Evolutionary conservation across 306 rosid species (phyloP), one percentile per base, ranked within the genome.

Genomic region (Prunus dulcis): DNA sequence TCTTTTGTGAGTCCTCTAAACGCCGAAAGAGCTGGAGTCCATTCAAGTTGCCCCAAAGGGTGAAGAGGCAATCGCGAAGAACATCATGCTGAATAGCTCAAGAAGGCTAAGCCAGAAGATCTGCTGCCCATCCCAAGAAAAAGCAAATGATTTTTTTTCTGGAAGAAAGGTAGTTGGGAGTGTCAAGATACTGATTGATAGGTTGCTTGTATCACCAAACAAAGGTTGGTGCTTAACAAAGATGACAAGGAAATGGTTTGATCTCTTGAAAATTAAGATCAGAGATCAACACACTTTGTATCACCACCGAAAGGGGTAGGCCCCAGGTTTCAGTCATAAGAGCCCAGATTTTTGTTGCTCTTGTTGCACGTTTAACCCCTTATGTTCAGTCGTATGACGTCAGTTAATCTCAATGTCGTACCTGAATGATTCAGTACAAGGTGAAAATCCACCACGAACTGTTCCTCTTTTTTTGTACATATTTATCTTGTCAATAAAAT

Each of bases 1-100:
- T 91, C 83, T 96, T 96, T 63, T 91, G 99, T 0, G 99, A 96
- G 86, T 46, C 93, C 67, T 86, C 99, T 34, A 96, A 91, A 77
- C 96, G 96, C 63, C 82, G 99, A 71, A 96, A 96, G 89, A 96
- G 97, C 79, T 96, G 99, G 99, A 91, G 97, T 72, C 97, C 98
- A 0, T 96, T 96, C 96, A 96, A 96, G 64, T 79, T 93, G 84
- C 83, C 74, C 83, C 96, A 91, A 27, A 88, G 82, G 87, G 94
- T 92, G 77, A 95, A 91, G 86, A 96, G 90, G 78, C 98, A 96
- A 79, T 89, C 93, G 89, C 87, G 99, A 81, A 87, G 99, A 87
- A 96, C 98, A 0, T 96, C 99, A 0, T 89, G 98, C 87, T 96
- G 86, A 72, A 6, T 61, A 66, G 78, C 72, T 76, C 51, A 67